These are phyloP conservation scores for Penstemon newberryi DNA, from an alignment of 257 asterid species.

Conservation along the genomic window DNA sequence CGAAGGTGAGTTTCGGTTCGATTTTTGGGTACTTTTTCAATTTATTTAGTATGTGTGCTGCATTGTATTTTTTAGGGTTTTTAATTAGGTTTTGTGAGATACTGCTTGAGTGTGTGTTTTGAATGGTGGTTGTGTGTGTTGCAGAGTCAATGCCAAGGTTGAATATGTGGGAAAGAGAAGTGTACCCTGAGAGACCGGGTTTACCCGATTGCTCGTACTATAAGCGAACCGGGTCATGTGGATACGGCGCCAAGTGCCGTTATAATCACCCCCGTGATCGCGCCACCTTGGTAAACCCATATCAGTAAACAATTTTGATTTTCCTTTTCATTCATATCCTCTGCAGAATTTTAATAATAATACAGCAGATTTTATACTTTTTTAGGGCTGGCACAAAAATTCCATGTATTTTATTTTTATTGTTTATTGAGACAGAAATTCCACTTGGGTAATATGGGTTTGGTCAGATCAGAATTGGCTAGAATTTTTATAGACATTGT, in stretches of 20 bases:
- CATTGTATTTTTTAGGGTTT: slow-evolving; percentile 43
- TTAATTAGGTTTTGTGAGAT: slow-evolving; percentile 13
- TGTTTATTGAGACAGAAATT: too few relatives aligned
- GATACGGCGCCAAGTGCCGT: slow-evolving; percentile 81
- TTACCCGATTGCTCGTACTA: slow-evolving; percentile 71
- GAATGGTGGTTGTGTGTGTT: slow-evolving; percentile 21
- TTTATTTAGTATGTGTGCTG: not conserved
- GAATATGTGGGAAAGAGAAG: slow-evolving; percentile 53
- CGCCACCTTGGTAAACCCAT: slow-evolving; percentile 47
- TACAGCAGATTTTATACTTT: too few relatives aligned
- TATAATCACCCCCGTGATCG: slow-evolving; percentile 83
- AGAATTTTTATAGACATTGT: not conserved
- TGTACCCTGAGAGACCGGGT: slow-evolving; percentile 78
- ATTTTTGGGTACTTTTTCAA: slow-evolving; percentile 13
- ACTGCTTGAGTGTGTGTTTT: slow-evolving; percentile 12
- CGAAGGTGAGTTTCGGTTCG: slow-evolving; percentile 47
- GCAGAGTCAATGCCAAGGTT: slow-evolving; percentile 66
- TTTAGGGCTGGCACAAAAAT: too few relatives aligned
- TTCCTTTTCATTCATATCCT: not conserved
- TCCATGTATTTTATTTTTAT: too few relatives aligned
- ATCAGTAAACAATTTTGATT: not conserved
- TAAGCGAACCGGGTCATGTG: slow-evolving; percentile 78
- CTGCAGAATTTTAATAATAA: too few relatives aligned
- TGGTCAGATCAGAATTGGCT: too few relatives aligned
- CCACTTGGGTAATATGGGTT: too few relatives aligned